Conservation (phyloP, 768 basidiomycete species). For the Boletales sp. region DNA sequence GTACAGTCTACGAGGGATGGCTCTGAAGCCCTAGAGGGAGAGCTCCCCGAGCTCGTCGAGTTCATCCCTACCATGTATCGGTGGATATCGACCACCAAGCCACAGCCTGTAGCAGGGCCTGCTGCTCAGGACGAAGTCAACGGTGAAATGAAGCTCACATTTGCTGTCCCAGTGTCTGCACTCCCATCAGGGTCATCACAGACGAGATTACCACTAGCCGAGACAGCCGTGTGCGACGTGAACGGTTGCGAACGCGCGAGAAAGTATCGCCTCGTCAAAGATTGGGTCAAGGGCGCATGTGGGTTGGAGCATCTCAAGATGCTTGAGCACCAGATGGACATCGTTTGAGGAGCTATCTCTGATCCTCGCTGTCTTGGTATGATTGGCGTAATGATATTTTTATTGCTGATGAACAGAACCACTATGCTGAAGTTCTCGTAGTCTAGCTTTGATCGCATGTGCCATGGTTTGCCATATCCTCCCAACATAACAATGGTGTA, state of each 20-base stretch:
- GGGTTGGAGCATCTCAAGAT: slow-evolving; percentile 62
- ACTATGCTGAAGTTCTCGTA: no score
- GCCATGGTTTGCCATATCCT: no score
- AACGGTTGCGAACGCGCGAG: slow-evolving; percentile 51
- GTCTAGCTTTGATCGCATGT: no score
- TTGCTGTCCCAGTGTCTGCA: slow-evolving; percentile 48
- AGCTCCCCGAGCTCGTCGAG: slow-evolving; percentile 38
- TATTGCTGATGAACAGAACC: no score
- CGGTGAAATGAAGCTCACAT: slow-evolving; percentile 42
- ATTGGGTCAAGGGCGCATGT: slow-evolving; percentile 59
- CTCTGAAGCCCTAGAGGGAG: slow-evolving; percentile 36
- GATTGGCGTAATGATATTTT: no score
- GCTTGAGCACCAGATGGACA: slow-evolving; percentile 37
- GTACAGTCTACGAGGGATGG: slow-evolving; percentile 28
- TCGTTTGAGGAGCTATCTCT: neutral
- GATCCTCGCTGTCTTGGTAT: no score
- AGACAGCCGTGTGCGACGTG: slow-evolving; percentile 45
- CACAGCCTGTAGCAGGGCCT: neutral
- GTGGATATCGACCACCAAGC: slow-evolving; percentile 62
- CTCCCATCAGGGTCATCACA: slow-evolving; percentile 17
- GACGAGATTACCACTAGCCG: slow-evolving; percentile 1
- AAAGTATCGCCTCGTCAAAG: slow-evolving; percentile 64
- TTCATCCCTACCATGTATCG: slow-evolving; percentile 58
- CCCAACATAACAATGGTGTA: no score
- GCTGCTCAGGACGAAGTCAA: slow-evolving; percentile 3